Base-by-base conservation (phyloP, 805 yeast genomes). In the Starmerella cellae region DNA sequence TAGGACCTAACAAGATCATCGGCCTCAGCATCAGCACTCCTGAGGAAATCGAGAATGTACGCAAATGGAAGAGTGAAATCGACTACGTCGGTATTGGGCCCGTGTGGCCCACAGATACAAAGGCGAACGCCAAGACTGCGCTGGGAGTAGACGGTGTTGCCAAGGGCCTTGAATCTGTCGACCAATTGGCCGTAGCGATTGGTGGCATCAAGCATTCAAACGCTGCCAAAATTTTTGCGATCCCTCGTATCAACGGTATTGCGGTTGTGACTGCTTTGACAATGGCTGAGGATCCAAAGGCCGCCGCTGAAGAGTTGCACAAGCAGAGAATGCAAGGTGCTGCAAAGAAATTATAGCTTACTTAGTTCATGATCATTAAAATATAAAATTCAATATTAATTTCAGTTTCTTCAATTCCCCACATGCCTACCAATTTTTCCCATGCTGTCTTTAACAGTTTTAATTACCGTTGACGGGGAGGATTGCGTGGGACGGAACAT, bases 231-330 rank as follows among this genome's bases (percentile, higher is more conserved):
- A 40, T 45, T n/a, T 31, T 38, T n/a, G 34, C 24, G n/a, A 45
- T 43, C 9, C 66, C 69, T 2, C 75, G 70, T 5, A 57, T 81
- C 8, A 82, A 82, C 55, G 96, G 96, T n/a, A 74, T 82, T 13
- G 91, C 95, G 2, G 77, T 85, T 13, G 96, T 87, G 2, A 82
- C 95, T 6, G 79, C 83, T 50, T 77, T 83, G 11, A 80, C 84
- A 78, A 83, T 83, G 1, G 63, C 54, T 6, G 47, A 42, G 2
- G 43, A 49, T 21, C 43, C 49, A 4, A 28, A 23, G 17, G 21
- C 37, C n/a, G 52, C 51, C 9, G 52, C 54, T 3, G 9, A 9
- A 3, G 11, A 39, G 26, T 24, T 13, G n/a, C 18, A 17, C 8
- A 8, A 24, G 13, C 8, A 24, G 28, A 24, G 28, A 24, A 9